Evolutionary conservation across 208 protist species (phyloP).

Genomic region (Leishmania arabica): DNA sequence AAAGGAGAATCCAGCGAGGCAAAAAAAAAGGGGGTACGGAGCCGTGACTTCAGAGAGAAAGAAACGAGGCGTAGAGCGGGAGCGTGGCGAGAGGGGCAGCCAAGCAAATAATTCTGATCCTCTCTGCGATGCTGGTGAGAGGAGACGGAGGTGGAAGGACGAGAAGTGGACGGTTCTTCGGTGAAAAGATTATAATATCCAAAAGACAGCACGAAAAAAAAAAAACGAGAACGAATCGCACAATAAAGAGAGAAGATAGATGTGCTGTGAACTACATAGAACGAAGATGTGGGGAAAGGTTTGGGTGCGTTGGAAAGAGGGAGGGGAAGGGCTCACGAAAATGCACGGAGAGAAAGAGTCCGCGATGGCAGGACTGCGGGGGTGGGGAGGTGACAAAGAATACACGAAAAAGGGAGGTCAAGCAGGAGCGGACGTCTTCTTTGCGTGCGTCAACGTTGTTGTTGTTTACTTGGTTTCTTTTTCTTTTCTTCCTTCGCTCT

Average conservation of each 20-base stretch:
- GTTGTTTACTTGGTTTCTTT: neutral
- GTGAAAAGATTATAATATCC: neutral
- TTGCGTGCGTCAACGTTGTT: neutral
- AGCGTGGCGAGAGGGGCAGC: neutral
- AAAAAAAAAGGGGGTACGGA: neutral
- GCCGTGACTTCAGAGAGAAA: neutral
- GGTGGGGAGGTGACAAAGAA: neutral
- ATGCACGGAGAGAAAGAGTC: neutral
- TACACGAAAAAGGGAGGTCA: neutral
- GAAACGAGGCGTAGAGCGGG: neutral
- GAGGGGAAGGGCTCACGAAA: neutral
- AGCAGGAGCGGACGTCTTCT: neutral
- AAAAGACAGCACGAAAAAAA: neutral
- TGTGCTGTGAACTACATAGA: neutral
- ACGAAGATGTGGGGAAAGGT: neutral
- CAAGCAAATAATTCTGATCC: neutral
- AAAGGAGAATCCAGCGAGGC: neutral
- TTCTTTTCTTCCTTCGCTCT: no score
- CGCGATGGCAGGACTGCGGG: neutral
- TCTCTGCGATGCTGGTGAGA: neutral
- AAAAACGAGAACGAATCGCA: neutral
- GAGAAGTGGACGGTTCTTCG: neutral
- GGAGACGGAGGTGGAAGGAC: neutral
- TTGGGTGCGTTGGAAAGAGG: neutral
- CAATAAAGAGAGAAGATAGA: neutral